phyloP scores from a whole-genome alignment of 305 asterid genomes.

The Fraxinus sp. region DNA sequence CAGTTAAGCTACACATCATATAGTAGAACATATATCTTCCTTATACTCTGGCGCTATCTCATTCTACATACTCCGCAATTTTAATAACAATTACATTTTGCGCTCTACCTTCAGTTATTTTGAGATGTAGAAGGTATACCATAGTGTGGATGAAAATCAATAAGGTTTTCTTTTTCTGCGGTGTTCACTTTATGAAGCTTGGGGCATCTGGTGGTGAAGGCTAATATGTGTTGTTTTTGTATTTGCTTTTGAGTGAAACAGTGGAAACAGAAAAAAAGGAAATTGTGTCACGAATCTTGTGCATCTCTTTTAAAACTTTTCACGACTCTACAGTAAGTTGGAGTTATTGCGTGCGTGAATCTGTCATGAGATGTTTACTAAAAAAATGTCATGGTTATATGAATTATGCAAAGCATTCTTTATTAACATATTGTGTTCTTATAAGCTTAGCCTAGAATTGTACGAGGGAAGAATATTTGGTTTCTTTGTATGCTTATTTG shows the following conservation, averaged over 20 bases:
- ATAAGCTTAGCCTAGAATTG: background rate
- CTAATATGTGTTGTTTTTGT: background rate
- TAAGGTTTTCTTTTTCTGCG: background rate
- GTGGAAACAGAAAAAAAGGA: background rate
- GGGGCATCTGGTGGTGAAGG: background rate
- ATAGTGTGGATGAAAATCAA: background rate
- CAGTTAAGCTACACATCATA: background rate
- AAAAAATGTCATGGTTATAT: background rate
- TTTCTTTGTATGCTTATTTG: background rate
- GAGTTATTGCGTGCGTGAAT: background rate
- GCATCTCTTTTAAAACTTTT: background rate
- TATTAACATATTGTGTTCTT: background rate
- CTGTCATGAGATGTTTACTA: background rate
- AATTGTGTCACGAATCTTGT: background rate
- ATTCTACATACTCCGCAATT: background rate
- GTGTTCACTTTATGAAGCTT: background rate
- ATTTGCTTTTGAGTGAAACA: background rate
- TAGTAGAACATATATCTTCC: background rate
- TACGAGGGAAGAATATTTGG: background rate
- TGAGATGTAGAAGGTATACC: background rate
- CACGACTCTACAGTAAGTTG: background rate
- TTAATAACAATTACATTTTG: background rate
- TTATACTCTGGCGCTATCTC: background rate
- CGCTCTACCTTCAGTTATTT: background rate
- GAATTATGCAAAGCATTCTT: background rate